These are phyloP conservation scores for Yamadazyma phyllophila DNA, from an alignment of 805 yeast genomes.

Conservation along the genomic window DNA sequence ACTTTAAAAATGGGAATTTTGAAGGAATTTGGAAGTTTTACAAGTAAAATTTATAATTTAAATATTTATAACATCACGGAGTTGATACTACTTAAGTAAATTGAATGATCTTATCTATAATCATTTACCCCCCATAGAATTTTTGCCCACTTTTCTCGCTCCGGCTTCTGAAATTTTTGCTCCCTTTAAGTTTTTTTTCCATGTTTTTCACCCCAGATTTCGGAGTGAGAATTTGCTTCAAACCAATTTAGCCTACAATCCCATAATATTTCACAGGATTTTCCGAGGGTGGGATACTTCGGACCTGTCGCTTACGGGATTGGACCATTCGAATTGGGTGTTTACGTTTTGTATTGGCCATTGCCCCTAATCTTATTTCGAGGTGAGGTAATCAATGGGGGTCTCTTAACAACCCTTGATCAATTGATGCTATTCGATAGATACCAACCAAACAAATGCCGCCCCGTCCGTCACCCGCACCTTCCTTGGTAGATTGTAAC, in stretches of 20 bases:
- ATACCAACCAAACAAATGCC: not conserved
- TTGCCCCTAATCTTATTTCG: not conserved
- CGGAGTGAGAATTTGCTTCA: slow-evolving; percentile 13
- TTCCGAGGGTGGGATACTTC: slow-evolving; percentile 5
- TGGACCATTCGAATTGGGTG: not conserved
- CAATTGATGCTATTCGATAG: not conserved
- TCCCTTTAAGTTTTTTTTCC: not conserved
- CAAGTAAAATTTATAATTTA: not conserved
- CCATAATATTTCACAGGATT: slow-evolving; percentile 4
- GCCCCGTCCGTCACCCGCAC: not conserved
- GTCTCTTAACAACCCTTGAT: too few species aligned
- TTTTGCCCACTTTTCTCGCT: slow-evolving; percentile 1
- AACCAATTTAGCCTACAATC: not conserved
- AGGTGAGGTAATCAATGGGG: not conserved
- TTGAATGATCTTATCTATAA: not conserved
- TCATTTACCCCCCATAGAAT: not conserved
- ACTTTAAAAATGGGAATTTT: not conserved
- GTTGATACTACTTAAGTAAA: not conserved
- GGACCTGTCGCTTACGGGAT: not conserved
- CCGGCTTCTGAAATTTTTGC: slow-evolving; percentile 5
- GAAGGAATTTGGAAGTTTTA: not conserved
- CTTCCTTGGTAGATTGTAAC: not conserved
- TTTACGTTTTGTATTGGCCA: not conserved
- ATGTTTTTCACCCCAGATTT: slow-evolving; percentile 16
- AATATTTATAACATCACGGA: not conserved